Conservation (phyloP, 2,329 filamentous ascomycete species). For the Exophiala oligosperma region DNA sequence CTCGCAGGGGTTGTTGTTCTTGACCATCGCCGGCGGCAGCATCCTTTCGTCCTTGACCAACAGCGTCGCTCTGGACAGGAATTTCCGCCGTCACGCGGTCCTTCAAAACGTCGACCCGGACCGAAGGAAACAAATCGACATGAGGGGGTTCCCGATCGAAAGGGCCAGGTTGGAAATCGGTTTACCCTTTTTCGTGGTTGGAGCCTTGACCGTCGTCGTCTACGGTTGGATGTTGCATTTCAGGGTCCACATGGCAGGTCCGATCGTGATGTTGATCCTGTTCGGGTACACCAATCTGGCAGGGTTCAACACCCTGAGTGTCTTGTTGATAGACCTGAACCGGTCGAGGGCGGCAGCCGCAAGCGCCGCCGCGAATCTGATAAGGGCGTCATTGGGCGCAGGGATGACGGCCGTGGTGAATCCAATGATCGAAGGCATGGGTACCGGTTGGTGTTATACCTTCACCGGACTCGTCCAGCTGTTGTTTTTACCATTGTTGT, state of each 20-base stretch:
- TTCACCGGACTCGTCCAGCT: constrained; percentile 6
- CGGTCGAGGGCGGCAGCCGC: constrained; percentile 32
- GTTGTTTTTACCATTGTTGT: constrained; percentile 1
- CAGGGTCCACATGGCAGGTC: constrained; percentile 35
- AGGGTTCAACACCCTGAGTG: constrained; percentile 14
- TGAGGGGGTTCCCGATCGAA: constrained; percentile 46
- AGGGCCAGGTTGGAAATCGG: constrained; percentile 41
- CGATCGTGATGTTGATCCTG: constrained; percentile 28
- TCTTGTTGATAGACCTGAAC: constrained; percentile 20
- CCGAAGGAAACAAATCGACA: constrained; percentile 10
- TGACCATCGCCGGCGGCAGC: constrained; percentile 29
- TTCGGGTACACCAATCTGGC: constrained; percentile 16
- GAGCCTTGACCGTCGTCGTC: constrained; percentile 35
- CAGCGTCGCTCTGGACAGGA: constrained; percentile 36
- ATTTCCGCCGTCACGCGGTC: constrained; percentile 41
- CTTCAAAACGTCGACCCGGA: constrained; percentile 30
- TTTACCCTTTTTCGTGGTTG: constrained; percentile 42
- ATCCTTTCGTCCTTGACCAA: constrained; percentile 28
- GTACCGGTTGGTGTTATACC: constrained; percentile 20
- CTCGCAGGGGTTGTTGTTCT: constrained; percentile 40
- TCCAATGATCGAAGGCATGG: constrained; percentile 25
- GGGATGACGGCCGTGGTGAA: constrained; percentile 31
- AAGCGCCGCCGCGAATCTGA: constrained; percentile 38
- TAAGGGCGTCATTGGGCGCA: constrained; percentile 39
- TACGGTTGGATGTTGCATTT: constrained; percentile 46